A percentile compares a stretch with the other conserved stretches of the same genome.
phyloP scores from a whole-genome alignment of 1,139 yeast species.

The Saccharomyces pastorianus region DNA sequence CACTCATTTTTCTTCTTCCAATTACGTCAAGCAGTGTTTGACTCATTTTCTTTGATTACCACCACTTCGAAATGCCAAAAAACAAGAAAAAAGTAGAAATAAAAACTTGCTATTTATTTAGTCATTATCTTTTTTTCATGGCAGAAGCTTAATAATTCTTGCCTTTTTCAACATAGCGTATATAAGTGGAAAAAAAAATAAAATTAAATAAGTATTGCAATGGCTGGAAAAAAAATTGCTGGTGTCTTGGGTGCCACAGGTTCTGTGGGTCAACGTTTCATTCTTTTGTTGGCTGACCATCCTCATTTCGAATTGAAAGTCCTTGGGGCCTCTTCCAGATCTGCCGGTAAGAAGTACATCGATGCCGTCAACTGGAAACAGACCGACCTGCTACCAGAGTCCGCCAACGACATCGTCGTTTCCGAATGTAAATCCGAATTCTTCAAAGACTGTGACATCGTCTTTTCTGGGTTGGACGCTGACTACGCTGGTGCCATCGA shows the following conservation, averaged over 20 bases:
- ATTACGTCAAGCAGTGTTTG: neutral
- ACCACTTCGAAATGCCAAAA: neutral
- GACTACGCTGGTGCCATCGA: conserved; percentile 92
- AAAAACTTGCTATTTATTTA: neutral
- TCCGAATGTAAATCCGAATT: conserved; percentile 67
- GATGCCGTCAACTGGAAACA: conserved; percentile 96
- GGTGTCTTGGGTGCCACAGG: conserved; percentile 99
- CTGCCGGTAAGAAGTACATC: conserved; percentile 80
- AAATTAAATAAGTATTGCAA: neutral
- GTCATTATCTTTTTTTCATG: neutral
- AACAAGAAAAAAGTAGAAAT: neutral
- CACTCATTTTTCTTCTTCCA: neutral
- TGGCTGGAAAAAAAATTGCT: conserved; percentile 31
- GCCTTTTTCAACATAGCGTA: neutral
- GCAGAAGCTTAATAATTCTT: neutral
- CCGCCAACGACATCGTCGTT: conserved; percentile 56
- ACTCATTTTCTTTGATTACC: neutral
- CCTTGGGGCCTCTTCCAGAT: conserved; percentile 87
- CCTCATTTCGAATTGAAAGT: conserved; percentile 83
- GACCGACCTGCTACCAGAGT: conserved; percentile 68
- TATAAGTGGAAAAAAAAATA: no score
- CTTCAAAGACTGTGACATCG: conserved; percentile 85
- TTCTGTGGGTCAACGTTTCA: conserved; percentile 94
- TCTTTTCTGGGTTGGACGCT: conserved; percentile 89
- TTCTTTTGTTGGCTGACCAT: conserved; percentile 71